Base-by-base conservation (phyloP, 805 yeast genomes). In the Schizosaccharomyces octosporus region DNA sequence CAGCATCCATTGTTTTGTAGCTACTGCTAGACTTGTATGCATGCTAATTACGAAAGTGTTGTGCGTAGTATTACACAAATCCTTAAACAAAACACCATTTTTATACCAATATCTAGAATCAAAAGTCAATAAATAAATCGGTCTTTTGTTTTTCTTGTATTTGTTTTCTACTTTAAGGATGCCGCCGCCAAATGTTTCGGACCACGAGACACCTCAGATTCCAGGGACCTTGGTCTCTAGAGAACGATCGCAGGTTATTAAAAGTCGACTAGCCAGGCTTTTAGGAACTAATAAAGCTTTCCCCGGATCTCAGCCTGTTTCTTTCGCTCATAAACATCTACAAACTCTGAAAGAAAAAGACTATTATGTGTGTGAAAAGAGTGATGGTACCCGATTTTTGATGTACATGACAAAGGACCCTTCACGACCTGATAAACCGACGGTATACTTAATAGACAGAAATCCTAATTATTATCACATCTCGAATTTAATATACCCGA, bases 311-410 rank as follows among this genome's bases (percentile, higher is more conserved):
- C 98, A 94, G 72, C 99, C 99, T 0, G 86, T 90, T 2, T 86
- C 95, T 31, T 89, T 93, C 69, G 82, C 85, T 55, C 76, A 87
- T 62, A 74, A 77, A 42, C 96, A 90, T 72, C 74, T 93, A 29
- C 70, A 80, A 59, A 79, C 81, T 42, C 73, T 93, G 59, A 69
- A 78, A 68, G 72, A 76, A 2, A 81, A 82, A 63, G 97, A 94
- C 67, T 93, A 89, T 69, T 83, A 82, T 66, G 98, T 93, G 0
- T 94, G 98, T 73, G 99, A 93, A 68, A 93, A 93, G 70, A 81
- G 93, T 0, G 98, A 93, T 72, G 99, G 99, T 0, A 74, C 90
- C 59, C 75, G 99, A 61, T 87, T 94, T 63, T 73, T 93, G 61
- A 75, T 93, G 76, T 77, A 79, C 65, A 71, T 75, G 31, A 72